Evolutionary conservation across 352 stramenopile genomes (phyloP).

Genomic region (Pythium volutum): DNA sequence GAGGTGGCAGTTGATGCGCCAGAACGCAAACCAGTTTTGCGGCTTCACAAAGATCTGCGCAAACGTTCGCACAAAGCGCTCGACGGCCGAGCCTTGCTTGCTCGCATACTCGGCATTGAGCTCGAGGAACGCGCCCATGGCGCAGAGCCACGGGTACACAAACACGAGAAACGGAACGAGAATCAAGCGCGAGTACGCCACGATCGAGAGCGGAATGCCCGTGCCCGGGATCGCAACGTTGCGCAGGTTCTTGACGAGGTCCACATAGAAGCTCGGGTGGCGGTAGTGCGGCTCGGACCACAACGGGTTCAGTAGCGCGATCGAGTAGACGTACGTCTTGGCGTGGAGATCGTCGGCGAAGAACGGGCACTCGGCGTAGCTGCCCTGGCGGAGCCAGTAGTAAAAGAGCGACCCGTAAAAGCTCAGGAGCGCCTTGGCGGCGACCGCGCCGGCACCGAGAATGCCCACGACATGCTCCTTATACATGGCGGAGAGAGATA

Average conservation of each 20-base stretch:
- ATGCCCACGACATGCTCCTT: slow-evolving; percentile 35
- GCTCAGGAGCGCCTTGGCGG: slow-evolving; percentile 49
- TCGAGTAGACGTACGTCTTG: slow-evolving; percentile 94
- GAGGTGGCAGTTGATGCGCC: slow-evolving; percentile 95
- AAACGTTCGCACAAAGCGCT: slow-evolving; percentile 90
- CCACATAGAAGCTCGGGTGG: slow-evolving; percentile 92
- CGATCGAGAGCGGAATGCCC: slow-evolving; percentile 90
- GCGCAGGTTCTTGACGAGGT: slow-evolving; percentile 95
- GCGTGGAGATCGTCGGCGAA: slow-evolving; percentile 75
- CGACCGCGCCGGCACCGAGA: slow-evolving; percentile 23
- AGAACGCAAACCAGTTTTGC: slow-evolving; percentile 98
- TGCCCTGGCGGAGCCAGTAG: slow-evolving; percentile 76
- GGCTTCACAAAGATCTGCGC: slow-evolving; percentile 76
- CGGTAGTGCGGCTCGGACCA: slow-evolving; percentile 97
- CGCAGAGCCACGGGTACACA: slow-evolving; percentile 85
- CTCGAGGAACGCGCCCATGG: slow-evolving; percentile 80
- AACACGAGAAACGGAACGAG: slow-evolving; percentile 86
- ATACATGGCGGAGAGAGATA: slow-evolving; percentile 23
- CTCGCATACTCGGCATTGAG: slow-evolving; percentile 55
- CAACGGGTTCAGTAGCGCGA: slow-evolving; percentile 92
- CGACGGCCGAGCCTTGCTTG: slow-evolving; percentile 69
- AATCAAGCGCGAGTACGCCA: slow-evolving; percentile 82
- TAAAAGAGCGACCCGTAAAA: slow-evolving; percentile 78
- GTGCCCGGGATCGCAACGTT: slow-evolving; percentile 98
- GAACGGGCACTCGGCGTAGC: slow-evolving; percentile 75